Evolutionary conservation across 208 protist species (phyloP), one percentile per base, ranked within the genome.

Genomic region (Trypanosoma conorhini): DNA sequence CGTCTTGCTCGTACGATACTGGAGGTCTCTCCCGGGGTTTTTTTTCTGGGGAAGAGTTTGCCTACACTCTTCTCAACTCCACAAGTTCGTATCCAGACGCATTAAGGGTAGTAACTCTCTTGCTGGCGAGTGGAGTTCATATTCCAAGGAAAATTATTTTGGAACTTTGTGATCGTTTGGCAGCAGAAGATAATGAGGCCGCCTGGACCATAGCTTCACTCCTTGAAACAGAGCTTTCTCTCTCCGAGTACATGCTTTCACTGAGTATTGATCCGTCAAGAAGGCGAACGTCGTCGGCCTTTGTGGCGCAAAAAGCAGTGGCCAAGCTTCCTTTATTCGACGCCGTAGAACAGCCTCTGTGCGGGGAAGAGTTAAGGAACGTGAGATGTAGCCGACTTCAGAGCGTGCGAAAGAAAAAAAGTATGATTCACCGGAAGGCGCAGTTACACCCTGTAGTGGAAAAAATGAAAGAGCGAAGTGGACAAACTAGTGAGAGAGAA

Each of bases 61-160:
- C 44, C 9, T 75, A 69, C n/a, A 38, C 28, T 19, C 46, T 69
- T 70, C 50, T 75, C 13, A 48, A 38, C 19, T 24, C 3, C 12
- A 64, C 51, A 75, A 50, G 44, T 30, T 68, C 70, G 26, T 63
- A 15, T 24, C 26, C 61, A 48, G 62, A 64, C 21, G 22, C 33
- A 24, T 38, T 67, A 62, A 38, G 44, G n/a, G 62, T 75, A 30
- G n/a, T 75, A 57, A 42, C 21, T 62, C 17, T 64, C 28, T 62
- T 75, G 38, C 48, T 75, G 12, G 70, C 61, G 30, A 62, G 61
- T 55, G 70, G 70, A 30, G 31, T 75, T 22, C 61, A 55, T 62
- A 54, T 75, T 40, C 70, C 70, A 35, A 68, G 31, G 28, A 56
- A 63, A 54, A 42, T 75, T 59, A 40, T 63, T 35, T 0, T 62